phyloP scores from a whole-genome alignment of 345 rosid genomes.

The Lagerstroemia speciosa region DNA sequence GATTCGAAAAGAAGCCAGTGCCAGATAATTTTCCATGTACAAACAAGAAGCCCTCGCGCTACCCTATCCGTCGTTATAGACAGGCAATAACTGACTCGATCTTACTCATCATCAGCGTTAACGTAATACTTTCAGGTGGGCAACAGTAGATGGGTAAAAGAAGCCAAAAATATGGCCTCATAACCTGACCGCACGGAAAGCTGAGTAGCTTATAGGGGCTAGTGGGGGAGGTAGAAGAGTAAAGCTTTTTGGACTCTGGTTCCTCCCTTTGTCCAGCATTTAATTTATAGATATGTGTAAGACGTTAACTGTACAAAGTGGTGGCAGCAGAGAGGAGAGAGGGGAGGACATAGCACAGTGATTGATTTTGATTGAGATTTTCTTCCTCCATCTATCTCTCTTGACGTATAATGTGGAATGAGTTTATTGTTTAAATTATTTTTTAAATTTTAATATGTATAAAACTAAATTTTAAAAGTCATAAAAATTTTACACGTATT shows the following conservation, averaged over 20 bases:
- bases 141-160: not conserved
- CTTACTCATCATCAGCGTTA: not conserved
- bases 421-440: no score
- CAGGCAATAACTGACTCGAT: not conserved
- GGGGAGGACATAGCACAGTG: slow-evolving; percentile 7
- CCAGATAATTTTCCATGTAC: not conserved
- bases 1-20: not conserved
- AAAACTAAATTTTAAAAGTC: no score
- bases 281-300: slow-evolving; percentile 6
- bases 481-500: no score
- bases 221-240: not conserved
- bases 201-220: not conserved
- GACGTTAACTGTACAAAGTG: slow-evolving; percentile 20
- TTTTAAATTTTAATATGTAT: no score
- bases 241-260: not conserved
- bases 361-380: slow-evolving; percentile 27
- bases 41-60: not conserved
- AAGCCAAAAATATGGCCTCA: not conserved
- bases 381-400: not conserved
- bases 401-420: no score
- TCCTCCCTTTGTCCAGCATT: not conserved
- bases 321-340: slow-evolving; percentile 6
- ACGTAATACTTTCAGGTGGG: not conserved
- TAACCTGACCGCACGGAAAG: not conserved
- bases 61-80: not conserved